Evolutionary conservation across 176 grass and related monocot species (phyloP), one percentile per base, ranked within the genome.

Genomic region (Oryza brachyantha): DNA sequence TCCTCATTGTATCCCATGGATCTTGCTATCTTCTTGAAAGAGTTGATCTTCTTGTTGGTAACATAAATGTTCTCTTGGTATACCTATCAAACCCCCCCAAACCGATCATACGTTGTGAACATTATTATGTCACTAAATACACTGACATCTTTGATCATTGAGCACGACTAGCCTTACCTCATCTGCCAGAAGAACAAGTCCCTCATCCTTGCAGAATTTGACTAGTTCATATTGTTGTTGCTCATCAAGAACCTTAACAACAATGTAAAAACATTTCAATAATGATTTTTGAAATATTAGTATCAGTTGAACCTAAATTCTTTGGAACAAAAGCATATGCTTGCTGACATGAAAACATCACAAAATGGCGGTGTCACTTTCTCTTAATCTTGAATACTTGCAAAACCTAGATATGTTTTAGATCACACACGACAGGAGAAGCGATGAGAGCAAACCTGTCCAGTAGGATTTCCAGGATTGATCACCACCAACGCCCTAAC

Each of bases 391-490:
- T 22, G 50, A 55, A 22, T 55, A n/a, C 50, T 55, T 3, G 21
- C 22, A 55, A 21, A n/a, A 22, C 22, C 8, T 55, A 55, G 22
- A 22, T n/a, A 55, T n/a, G 7, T 21, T 48, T 36, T 38, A 31
- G 14, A 76, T 7, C 22, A 17, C 11, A 45, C 50, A 70, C 2
- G n/a, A 85, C 8, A 55, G 17, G 50, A 22, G 21, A 22, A 60
- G 79, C 8, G 19, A 45, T 42, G 19, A 32, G 46, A 5, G 12
- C 64, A 64, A 88, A 99, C 96, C 92, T 99, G 96, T 61, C 96
- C 96, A 70, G 96, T 99, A 52, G 96, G 96, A 80, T 99, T 99
- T 78, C 96, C 96, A 61, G 96, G 95, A 76, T 97, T 97, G 82
- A 97, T 97, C 50, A 97, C 95, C 43, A 97, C 95, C 73, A 97